Evolutionary conservation across 2,329 filamentous ascomycete species (phyloP).

Genomic region (Microsporum audouinii): DNA sequence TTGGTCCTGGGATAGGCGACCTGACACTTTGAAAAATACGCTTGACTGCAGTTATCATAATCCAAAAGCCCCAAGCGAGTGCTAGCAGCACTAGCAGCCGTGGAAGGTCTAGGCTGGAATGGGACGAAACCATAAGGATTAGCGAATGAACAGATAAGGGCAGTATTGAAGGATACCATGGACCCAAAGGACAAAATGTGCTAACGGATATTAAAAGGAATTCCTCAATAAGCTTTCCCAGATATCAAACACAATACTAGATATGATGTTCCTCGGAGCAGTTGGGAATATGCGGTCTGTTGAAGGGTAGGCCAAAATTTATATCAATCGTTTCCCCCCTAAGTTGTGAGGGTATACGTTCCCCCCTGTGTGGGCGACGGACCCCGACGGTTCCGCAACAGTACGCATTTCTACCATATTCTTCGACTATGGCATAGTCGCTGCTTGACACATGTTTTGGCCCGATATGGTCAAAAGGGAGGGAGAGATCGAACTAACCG

Average conservation of each 20-base stretch:
- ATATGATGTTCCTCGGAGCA: neutral
- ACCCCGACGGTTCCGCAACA: neutral
- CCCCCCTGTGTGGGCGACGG: neutral
- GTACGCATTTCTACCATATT: neutral
- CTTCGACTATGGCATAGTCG: neutral
- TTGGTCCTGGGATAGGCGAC: slow-evolving; percentile 15
- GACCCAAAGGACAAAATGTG: neutral
- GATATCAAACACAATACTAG: neutral
- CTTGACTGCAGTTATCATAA: neutral
- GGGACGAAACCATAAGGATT: neutral
- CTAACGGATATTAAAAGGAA: neutral
- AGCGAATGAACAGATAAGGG: neutral
- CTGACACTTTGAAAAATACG: slow-evolving; percentile 1
- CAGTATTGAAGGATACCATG: neutral
- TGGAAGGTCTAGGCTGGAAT: neutral
- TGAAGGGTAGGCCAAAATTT: neutral
- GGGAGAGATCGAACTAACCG: neutral
- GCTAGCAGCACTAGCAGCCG: neutral
- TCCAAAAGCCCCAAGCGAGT: neutral
- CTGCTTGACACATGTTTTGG: neutral
- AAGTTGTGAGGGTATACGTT: neutral
- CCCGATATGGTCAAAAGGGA: neutral
- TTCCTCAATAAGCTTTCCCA: neutral
- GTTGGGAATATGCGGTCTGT: neutral
- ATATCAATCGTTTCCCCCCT: neutral